Base-by-base conservation (phyloP, 1,284 basidiomycete species). In the Ceratobasidium sp. region DNA sequence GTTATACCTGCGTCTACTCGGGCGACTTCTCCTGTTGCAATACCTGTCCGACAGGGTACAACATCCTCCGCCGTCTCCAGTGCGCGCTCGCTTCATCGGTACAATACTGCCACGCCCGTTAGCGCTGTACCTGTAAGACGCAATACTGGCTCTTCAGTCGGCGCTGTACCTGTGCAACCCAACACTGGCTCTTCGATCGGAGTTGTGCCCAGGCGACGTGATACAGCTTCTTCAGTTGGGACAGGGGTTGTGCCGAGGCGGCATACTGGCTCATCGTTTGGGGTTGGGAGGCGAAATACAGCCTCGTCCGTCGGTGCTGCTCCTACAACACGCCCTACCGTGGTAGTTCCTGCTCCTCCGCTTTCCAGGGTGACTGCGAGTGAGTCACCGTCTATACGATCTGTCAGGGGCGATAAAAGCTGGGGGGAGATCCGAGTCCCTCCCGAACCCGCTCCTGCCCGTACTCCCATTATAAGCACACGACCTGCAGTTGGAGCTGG, bases 351-450 rank as follows among this genome's bases (percentile, higher is more conserved):
- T 38, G 20, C 70, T 52, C 42, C 70, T 50, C 57, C 33, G 13
- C 28, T 62, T 5, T 48, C 70, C 17, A 50, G 23, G 20, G 68
- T 57, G 5, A 44, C 64, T 23, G 64, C 54, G 48, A 70, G 68
- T 54, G 52, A 57, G 20, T 73, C 70, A 7, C 70, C 70, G 33
- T 73, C 70, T 38, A 62, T 73, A 6, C 56, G 42, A 3, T 48
- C 57, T 6, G 57, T 28, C 2, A 40, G 2, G 44, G 56, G 44
- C 23, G 68, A 70, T 26, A 52, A 28, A 12, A 73, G 70, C 26
- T 73, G 70, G 70, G 70, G 70, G n/a, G 70, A 73, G 33, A 28
- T 73, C 13, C 70, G 33, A 5, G 42, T 73, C n/a, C 70, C 70
- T 7, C 42, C 70, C 2, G 57, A 73, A 38, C 59, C 57, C 26